Conservation (phyloP, 2,329 filamentous ascomycete species). For the Colletotrichum cordylinicola region DNA sequence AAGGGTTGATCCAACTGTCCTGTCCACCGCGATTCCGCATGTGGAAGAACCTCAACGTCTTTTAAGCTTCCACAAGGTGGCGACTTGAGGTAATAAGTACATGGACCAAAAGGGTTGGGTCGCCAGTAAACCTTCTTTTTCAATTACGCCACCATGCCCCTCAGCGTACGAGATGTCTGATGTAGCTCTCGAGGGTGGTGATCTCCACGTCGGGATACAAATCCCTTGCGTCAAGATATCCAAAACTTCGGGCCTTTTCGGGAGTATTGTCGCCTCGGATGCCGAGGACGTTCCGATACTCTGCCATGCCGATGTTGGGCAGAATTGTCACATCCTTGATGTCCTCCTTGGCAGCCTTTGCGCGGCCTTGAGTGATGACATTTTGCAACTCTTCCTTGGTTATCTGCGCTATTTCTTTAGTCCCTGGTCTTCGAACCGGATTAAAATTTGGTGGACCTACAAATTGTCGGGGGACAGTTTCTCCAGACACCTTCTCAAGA, state of each 20-base stretch:
- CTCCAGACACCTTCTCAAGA: background rate
- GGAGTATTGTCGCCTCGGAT: background rate
- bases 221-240: background rate
- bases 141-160: background rate
- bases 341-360: background rate
- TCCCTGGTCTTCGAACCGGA: background rate
- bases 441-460: background rate
- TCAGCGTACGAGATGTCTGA: background rate
- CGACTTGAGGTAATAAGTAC: background rate
- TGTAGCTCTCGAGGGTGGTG: background rate
- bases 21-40: no score
- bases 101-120: background rate
- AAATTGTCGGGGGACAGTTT: background rate
- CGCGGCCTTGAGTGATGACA: background rate
- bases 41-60: background rate
- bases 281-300: background rate
- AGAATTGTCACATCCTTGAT: background rate
- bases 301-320: background rate
- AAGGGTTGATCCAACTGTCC: background rate
- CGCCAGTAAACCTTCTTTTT: background rate
- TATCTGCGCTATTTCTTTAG: background rate
- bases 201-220: background rate
- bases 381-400: background rate
- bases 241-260: background rate
- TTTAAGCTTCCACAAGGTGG: background rate